These are phyloP conservation scores for Calendula officinalis DNA, from an alignment of 129 eudicot species.

Conservation along the genomic window DNA sequence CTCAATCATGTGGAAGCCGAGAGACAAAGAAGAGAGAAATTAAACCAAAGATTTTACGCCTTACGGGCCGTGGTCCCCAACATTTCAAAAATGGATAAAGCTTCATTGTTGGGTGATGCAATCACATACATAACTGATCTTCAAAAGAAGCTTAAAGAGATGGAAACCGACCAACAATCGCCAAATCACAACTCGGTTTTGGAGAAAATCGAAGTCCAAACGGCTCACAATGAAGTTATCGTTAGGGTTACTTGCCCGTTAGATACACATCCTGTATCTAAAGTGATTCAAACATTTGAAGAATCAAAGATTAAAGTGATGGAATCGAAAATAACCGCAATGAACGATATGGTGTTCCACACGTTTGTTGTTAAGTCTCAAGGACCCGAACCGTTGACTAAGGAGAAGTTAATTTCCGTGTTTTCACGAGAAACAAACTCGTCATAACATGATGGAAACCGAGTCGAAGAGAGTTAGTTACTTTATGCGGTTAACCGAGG, in stretches of 20 bases:
- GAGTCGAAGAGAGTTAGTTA: slow-evolving; percentile 14
- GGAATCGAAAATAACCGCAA: slow-evolving; percentile 61
- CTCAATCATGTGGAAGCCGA: slow-evolving; percentile 95
- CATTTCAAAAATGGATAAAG: slow-evolving; percentile 94
- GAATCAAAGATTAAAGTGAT: slow-evolving; percentile 46
- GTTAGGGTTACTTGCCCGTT: slow-evolving; percentile 69
- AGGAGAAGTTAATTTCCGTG: slow-evolving; percentile 64
- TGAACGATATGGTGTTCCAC: slow-evolving; percentile 60
- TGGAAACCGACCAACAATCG: slow-evolving; percentile 55
- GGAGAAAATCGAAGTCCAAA: slow-evolving; percentile 51
- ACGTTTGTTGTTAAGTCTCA: slow-evolving; percentile 67
- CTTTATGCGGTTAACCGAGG: slow-evolving; percentile 3
- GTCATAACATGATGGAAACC: slow-evolving; percentile 9
- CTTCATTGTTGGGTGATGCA: slow-evolving; percentile 90
- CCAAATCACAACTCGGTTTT: slow-evolving; percentile 15
- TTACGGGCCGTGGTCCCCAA: slow-evolving; percentile 93
- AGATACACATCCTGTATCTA: slow-evolving; percentile 63
- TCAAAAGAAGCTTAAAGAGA: slow-evolving; percentile 69
- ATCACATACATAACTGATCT: slow-evolving; percentile 90
- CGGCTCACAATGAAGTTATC: slow-evolving; percentile 43
- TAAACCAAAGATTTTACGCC: slow-evolving; percentile 89
- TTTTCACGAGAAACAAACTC: slow-evolving; percentile 49
- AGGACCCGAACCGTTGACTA: slow-evolving; percentile 58
- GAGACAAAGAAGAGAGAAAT: slow-evolving; percentile 77
- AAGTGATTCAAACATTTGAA: slow-evolving; percentile 58